Percentiles rank a stretch among this genome's conserved stretches.
phyloP scores from a whole-genome alignment of 306 rosid species.

The Argentina anserina region DNA sequence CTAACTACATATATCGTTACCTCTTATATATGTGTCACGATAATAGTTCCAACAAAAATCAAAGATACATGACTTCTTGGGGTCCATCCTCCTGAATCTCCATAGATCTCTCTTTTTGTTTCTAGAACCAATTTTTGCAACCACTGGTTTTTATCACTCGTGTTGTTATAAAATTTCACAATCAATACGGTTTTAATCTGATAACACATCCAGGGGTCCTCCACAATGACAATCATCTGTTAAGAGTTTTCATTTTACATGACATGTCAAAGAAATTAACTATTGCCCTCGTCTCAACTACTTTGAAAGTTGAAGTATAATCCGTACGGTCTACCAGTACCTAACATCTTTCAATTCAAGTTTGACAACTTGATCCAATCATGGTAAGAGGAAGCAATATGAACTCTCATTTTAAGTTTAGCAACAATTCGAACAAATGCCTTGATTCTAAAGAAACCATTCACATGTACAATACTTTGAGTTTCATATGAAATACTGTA shows the following conservation, averaged over 20 bases:
- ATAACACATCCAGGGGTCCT: background rate
- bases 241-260: background rate
- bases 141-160: background rate
- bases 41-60: background rate
- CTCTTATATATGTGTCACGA: background rate
- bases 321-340: background rate
- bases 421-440: background rate
- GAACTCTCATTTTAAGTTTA: background rate
- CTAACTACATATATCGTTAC: background rate
- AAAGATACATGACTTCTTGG: too few relatives aligned
- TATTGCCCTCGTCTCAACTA: background rate
- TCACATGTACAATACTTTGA: background rate
- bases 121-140: background rate
- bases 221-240: background rate
- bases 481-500: background rate
- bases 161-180: background rate
- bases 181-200: background rate
- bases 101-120: too few relatives aligned
- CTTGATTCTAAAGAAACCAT: background rate
- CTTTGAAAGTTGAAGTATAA: slow-evolving; percentile 2
- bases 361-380: background rate
- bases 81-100: too few relatives aligned
- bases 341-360: background rate
- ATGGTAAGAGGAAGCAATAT: background rate
- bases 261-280: background rate